phyloP scores from a whole-genome alignment of 1,139 yeast genomes.

The Petasospora fabianii region DNA sequence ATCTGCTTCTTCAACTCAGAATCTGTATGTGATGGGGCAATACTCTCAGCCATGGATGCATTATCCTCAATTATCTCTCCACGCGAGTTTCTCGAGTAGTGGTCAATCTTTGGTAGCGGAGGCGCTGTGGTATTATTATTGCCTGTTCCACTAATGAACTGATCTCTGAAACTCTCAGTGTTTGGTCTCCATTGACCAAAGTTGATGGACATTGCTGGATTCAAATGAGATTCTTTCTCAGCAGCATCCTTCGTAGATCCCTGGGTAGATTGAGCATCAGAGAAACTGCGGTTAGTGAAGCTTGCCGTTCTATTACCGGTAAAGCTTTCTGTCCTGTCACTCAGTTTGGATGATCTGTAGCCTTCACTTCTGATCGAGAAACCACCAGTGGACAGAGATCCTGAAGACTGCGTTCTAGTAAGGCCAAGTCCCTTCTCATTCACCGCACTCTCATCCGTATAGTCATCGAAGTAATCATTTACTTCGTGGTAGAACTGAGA shows the following conservation, averaged over 20 bases:
- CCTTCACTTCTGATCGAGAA: slow-evolving; percentile 24
- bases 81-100: slow-evolving; percentile 22
- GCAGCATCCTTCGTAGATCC: too few species aligned
- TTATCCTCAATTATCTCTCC: slow-evolving; percentile 27
- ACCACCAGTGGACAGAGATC: slow-evolving; percentile 28
- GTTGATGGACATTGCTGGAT: slow-evolving; percentile 30
- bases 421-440: slow-evolving; percentile 2
- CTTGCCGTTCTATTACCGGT: slow-evolving; percentile 20
- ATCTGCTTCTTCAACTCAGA: slow-evolving; percentile 2
- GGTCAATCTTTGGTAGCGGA: slow-evolving; percentile 28
- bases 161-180: slow-evolving; percentile 46
- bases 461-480: slow-evolving; percentile 27
- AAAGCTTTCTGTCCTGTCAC: slow-evolving; percentile 24
- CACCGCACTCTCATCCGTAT: slow-evolving; percentile 19
- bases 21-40: slow-evolving; percentile 3
- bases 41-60: slow-evolving; percentile 15
- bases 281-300: slow-evolving; percentile 18
- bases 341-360: slow-evolving; percentile 23
- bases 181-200: slow-evolving; percentile 55
- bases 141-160: slow-evolving; percentile 41
- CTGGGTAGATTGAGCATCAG: slow-evolving; percentile 12
- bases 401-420: slow-evolving; percentile 30
- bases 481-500: slow-evolving; percentile 25
- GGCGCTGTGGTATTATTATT: too few species aligned
- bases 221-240: slow-evolving; percentile 13